A percentile compares a stretch with the other conserved stretches of the same genome.
Conservation (phyloP, 2,329 filamentous ascomycete species). For the Blastomyces silverae region DNA sequence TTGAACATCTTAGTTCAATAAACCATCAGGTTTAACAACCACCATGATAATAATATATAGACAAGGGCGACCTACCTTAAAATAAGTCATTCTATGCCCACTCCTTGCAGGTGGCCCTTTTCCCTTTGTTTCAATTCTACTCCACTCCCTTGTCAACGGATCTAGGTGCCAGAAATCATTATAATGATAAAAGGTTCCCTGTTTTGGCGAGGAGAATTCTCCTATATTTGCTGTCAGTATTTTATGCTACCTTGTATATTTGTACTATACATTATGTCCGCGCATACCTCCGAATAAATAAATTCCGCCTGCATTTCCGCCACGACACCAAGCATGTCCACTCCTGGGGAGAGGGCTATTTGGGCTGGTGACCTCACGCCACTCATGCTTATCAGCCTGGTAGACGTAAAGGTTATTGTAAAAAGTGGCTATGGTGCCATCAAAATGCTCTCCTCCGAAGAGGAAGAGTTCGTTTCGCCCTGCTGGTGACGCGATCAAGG, state of each 20-base stretch:
- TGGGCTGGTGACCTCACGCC: conserved; percentile 81
- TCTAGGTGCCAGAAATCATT: conserved; percentile 97
- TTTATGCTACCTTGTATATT: neutral
- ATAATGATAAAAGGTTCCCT: conserved; percentile 98
- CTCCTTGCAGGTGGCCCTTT: conserved; percentile 77
- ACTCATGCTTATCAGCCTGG: conserved; percentile 77
- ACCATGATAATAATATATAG: neutral
- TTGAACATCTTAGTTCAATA: neutral
- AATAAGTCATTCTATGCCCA: conserved; percentile 93
- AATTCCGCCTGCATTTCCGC: conserved; percentile 73
- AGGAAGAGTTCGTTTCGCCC: conserved; percentile 83
- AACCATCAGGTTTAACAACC: neutral
- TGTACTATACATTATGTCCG: neutral
- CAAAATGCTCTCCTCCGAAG: conserved; percentile 94
- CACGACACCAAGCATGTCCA: conserved; percentile 91
- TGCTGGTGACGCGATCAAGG: conserved; percentile 74
- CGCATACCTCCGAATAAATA: conserved; percentile 73
- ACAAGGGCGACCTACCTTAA: conserved; percentile 51
- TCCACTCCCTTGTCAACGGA: conserved; percentile 79
- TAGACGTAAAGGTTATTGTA: conserved; percentile 62
- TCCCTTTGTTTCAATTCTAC: conserved; percentile 66
- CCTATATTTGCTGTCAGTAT: conserved; percentile 35
- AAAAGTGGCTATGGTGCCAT: conserved; percentile 73
- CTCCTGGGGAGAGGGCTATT: conserved; percentile 86
- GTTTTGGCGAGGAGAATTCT: conserved; percentile 93